Evolutionary conservation across 306 rosid genomes (phyloP).

Genomic region (Quercus ilex): DNA sequence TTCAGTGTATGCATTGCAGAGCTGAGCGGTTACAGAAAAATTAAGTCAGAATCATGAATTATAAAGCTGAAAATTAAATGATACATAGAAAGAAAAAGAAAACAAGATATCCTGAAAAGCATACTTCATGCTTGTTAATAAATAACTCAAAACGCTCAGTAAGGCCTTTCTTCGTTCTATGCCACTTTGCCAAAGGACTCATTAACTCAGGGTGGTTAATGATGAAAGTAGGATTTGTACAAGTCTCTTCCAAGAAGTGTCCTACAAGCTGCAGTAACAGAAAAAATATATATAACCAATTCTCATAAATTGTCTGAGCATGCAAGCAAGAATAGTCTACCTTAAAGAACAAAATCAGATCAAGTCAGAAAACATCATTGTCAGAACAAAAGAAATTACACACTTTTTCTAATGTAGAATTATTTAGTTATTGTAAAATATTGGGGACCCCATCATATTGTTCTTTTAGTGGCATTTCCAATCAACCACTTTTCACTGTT

Average conservation of each 20-base stretch:
- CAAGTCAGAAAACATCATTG: background rate
- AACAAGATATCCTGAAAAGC: background rate
- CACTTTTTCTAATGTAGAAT: too few species aligned
- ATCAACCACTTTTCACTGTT: too few species aligned
- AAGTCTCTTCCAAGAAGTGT: slow-evolving; percentile 81
- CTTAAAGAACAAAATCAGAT: background rate
- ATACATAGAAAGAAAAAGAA: background rate
- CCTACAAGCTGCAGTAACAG: slow-evolving; percentile 43
- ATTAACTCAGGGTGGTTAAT: slow-evolving; percentile 89
- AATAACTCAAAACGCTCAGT: slow-evolving; percentile 94
- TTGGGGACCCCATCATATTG: background rate
- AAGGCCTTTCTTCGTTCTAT: slow-evolving; percentile 72
- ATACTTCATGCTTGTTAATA: slow-evolving; percentile 78
- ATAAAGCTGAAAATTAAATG: background rate
- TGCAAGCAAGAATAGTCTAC: too few species aligned
- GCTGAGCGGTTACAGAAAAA: slow-evolving; percentile 41
- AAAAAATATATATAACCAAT: background rate
- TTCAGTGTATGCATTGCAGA: slow-evolving; percentile 89
- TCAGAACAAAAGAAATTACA: too few species aligned
- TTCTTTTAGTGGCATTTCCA: too few species aligned
- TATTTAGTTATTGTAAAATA: background rate
- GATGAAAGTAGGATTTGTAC: slow-evolving; percentile 83
- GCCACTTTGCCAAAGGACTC: slow-evolving; percentile 99
- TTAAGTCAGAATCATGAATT: slow-evolving; percentile 1
- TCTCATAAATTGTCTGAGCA: too few species aligned